Percentiles rank a stretch among this genome's conserved stretches.
phyloP scores from a whole-genome alignment of 257 asterid species.

The Ilex aquifolium region DNA sequence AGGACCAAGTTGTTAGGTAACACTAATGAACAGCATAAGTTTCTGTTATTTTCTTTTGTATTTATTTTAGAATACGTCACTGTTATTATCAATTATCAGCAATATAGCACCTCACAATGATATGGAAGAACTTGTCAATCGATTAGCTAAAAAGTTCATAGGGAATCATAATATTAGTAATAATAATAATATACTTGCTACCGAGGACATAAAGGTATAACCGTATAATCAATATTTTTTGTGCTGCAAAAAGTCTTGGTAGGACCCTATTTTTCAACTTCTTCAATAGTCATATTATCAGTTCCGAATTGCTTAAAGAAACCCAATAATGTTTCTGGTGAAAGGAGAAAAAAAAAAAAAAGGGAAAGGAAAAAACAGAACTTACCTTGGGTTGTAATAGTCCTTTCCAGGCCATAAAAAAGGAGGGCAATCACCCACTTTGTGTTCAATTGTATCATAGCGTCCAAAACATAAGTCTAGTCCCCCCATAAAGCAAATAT shows the following conservation, averaged over 20 bases:
- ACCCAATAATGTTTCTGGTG: background rate
- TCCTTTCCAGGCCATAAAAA: constrained; percentile 87
- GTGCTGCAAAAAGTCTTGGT: no score
- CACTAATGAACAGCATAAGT: background rate
- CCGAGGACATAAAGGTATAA: no score
- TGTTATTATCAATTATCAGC: background rate
- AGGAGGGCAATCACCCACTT: constrained; percentile 66
- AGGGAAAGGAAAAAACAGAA: background rate
- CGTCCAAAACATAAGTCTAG: constrained; percentile 95
- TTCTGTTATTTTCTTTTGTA: background rate
- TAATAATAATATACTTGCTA: no score
- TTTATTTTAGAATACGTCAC: no score
- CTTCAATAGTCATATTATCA: background rate
- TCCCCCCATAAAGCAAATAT: constrained; percentile 80
- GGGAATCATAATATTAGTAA: background rate
- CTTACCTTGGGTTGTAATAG: constrained; percentile 92
- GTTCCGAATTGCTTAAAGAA: constrained; percentile 6
- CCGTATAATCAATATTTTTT: no score
- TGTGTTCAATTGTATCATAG: constrained; percentile 76
- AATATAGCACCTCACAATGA: background rate
- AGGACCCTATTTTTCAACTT: background rate
- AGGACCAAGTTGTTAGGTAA: constrained; percentile 3
- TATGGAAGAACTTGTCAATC: background rate
- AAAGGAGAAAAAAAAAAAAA: no score
- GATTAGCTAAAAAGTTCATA: background rate